Conservation (phyloP, 768 basidiomycete genomes). For the Kwoniella shandongensis region DNA sequence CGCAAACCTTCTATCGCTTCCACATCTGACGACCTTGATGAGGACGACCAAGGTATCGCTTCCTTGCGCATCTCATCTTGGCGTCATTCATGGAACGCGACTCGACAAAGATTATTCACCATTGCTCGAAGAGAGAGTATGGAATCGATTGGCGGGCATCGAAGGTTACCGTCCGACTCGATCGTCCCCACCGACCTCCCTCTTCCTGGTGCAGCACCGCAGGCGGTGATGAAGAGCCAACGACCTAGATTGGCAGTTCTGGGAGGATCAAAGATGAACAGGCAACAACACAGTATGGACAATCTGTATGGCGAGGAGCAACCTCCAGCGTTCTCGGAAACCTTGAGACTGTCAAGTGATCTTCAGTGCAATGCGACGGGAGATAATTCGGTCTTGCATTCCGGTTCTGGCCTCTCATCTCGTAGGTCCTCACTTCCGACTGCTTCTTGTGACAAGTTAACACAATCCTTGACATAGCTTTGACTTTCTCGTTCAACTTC, state of each 20-base stretch:
- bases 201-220: not conserved
- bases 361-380: conserved; percentile 27
- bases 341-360: conserved; percentile 31
- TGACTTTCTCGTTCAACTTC: conserved; percentile 30
- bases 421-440: conserved; percentile 29
- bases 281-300: conserved; percentile 36
- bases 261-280: conserved; percentile 28
- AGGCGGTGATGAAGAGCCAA: conserved; percentile 8
- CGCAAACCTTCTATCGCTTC: conserved; percentile 20
- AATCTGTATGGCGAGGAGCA: conserved; percentile 19
- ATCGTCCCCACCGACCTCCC: conserved; percentile 17
- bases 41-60: conserved; percentile 9
- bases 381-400: conserved; percentile 17
- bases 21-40: conserved; percentile 4
- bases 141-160: conserved; percentile 35
- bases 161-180: conserved; percentile 31
- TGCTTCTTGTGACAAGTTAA: too few relatives aligned
- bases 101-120: conserved; percentile 36
- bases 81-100: conserved; percentile 42
- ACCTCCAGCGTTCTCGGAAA: conserved; percentile 22
- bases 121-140: conserved; percentile 43
- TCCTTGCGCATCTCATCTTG: conserved; percentile 15
- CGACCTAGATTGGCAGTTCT: conserved; percentile 25
- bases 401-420: conserved; percentile 28
- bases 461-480: conserved; percentile 4